A percentile compares a stretch with the other conserved stretches of the same genome.
These are phyloP conservation scores for Yamadazyma dendronema DNA, from an alignment of 1,139 yeast genomes.

Conservation along the genomic window DNA sequence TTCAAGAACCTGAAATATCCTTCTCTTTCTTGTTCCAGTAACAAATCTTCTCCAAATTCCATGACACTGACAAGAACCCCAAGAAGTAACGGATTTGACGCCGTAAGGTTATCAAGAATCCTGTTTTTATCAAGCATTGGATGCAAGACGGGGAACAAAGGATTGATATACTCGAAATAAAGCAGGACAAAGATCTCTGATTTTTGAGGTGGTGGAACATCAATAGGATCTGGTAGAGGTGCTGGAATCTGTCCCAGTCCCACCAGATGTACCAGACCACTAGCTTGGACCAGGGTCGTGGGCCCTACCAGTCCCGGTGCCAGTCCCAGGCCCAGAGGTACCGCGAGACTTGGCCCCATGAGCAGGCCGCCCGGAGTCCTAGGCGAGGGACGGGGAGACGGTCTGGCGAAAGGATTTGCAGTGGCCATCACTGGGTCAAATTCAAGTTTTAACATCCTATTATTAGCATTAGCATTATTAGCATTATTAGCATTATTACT, in stretches of 20 bases:
- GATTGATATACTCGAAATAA: conserved; percentile 15
- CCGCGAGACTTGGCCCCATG: no score
- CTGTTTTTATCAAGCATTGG: conserved; percentile 9
- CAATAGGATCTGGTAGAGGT: background rate
- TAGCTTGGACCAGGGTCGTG: background rate
- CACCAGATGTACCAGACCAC: no score
- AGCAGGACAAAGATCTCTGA: conserved; percentile 12
- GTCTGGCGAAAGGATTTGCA: conserved; percentile 1
- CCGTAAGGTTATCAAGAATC: conserved; percentile 6
- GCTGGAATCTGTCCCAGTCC: no score
- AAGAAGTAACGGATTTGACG: conserved; percentile 10
- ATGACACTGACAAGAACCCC: conserved; percentile 13
- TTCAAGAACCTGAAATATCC: conserved; percentile 11
- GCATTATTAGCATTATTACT: background rate
- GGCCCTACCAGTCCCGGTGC: background rate
- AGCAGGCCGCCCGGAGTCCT: no score
- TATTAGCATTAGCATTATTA: background rate
- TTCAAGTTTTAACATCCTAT: background rate
- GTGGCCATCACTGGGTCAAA: no score
- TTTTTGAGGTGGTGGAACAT: conserved; percentile 12
- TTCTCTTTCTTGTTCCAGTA: conserved; percentile 8
- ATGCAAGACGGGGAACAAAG: conserved; percentile 17
- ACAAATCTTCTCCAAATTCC: conserved; percentile 6
- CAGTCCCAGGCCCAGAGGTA: background rate
- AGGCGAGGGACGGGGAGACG: background rate